Conservation (phyloP, 345 rosid genomes). For the Hypericum perforatum region DNA sequence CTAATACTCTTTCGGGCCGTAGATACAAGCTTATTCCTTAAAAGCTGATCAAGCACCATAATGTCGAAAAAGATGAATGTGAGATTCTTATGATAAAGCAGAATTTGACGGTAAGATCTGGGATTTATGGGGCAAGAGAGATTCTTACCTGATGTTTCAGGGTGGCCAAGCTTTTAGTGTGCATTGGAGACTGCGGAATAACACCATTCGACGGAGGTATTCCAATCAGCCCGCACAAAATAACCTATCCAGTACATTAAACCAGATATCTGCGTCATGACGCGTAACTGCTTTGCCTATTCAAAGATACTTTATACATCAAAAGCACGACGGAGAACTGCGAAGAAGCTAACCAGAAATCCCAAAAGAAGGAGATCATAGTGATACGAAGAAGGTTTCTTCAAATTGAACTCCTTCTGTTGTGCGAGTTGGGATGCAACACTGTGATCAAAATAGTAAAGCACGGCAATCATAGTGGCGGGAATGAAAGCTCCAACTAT, state of each 20-base stretch:
- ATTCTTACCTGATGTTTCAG: slow-evolving; percentile 72
- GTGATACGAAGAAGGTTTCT: slow-evolving; percentile 80
- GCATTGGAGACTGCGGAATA: slow-evolving; percentile 98
- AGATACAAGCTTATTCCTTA: slow-evolving; percentile 66
- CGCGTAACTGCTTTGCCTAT: too few relatives aligned
- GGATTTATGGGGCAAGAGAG: neutral
- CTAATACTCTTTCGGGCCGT: slow-evolving; percentile 53
- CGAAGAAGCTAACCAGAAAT: slow-evolving; percentile 44
- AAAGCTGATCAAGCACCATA: slow-evolving; percentile 34
- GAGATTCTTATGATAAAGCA: too few relatives aligned
- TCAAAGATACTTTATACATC: too few relatives aligned
- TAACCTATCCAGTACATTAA: slow-evolving; percentile 33
- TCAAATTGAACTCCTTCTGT: slow-evolving; percentile 82
- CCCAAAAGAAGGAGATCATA: slow-evolving; percentile 88
- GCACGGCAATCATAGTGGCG: slow-evolving; percentile 90
- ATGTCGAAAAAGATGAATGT: neutral
- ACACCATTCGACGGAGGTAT: slow-evolving; percentile 97
- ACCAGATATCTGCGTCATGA: too few relatives aligned
- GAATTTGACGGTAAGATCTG: neutral
- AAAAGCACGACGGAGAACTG: too few relatives aligned
- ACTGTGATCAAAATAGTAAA: slow-evolving; percentile 89
- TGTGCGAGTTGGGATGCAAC: slow-evolving; percentile 95
- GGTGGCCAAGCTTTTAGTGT: slow-evolving; percentile 89
- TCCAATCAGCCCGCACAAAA: slow-evolving; percentile 85
- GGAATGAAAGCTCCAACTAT: slow-evolving; percentile 82